phyloP scores from a whole-genome alignment of 352 stramenopile genomes.

The Globisporangium nodosum region DNA sequence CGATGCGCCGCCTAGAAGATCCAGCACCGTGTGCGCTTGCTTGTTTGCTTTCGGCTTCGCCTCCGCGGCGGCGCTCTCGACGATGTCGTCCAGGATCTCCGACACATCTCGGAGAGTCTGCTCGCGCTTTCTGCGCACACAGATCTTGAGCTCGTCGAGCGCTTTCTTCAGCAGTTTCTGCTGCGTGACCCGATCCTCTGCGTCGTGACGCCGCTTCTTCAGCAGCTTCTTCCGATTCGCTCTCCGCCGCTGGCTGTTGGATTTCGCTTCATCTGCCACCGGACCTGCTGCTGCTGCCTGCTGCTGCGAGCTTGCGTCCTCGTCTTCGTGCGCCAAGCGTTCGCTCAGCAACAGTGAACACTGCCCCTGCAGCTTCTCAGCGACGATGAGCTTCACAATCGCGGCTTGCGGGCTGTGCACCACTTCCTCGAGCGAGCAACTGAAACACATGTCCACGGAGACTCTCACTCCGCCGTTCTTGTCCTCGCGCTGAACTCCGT shows the following conservation, averaged over 20 bases:
- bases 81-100: conserved; percentile 33
- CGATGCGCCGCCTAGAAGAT: conserved; percentile 1
- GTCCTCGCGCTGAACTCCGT: neutral
- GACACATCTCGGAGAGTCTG: conserved; percentile 18
- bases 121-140: conserved; percentile 25
- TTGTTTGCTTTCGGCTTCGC: conserved; percentile 3
- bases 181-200: conserved; percentile 27
- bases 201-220: conserved; percentile 51
- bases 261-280: conserved; percentile 11
- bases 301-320: conserved; percentile 6
- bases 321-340: conserved; percentile 38
- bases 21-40: conserved; percentile 4
- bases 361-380: conserved; percentile 67
- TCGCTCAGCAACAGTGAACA: conserved; percentile 65
- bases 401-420: conserved; percentile 39
- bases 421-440: conserved; percentile 33
- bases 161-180: conserved; percentile 31
- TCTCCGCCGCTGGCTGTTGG: conserved; percentile 49
- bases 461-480: neutral
- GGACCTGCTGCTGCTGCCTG: neutral
- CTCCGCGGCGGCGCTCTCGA: conserved; percentile 26
- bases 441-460: conserved; percentile 33
- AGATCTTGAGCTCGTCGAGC: conserved; percentile 32
- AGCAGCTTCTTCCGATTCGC: conserved; percentile 62
- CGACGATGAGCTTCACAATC: conserved; percentile 58